Evolutionary conservation across 2,329 filamentous ascomycete species (phyloP).

Genomic region (Westerdykella sp.): DNA sequence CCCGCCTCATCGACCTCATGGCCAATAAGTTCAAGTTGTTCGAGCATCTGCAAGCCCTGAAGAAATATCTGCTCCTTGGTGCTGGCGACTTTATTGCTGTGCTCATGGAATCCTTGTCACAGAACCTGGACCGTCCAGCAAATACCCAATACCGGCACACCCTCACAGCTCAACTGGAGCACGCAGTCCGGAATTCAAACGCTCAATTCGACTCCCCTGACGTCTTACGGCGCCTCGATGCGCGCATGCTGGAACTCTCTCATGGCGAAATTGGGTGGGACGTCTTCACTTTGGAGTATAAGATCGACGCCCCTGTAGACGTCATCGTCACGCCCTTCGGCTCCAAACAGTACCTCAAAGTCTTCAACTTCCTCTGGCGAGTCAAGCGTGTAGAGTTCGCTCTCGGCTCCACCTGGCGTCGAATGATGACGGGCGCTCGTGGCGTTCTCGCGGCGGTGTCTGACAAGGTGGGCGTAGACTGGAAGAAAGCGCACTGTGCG

Average conservation of each 20-base stretch:
- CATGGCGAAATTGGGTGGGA: slow-evolving; percentile 99
- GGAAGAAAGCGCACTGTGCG: slow-evolving; percentile 82
- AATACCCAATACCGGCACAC: slow-evolving; percentile 95
- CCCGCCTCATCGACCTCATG: slow-evolving; percentile 87
- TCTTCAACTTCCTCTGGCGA: slow-evolving; percentile 98
- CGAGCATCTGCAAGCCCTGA: slow-evolving; percentile 83
- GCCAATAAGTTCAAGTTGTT: slow-evolving; percentile 91
- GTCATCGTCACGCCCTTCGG: slow-evolving; percentile 96
- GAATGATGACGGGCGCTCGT: slow-evolving; percentile 89
- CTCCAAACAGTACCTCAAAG: slow-evolving; percentile 92
- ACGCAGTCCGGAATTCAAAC: slow-evolving; percentile 94
- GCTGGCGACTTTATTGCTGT: slow-evolving; percentile 96
- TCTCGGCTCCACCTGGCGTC: slow-evolving; percentile 82
- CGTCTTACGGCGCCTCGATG: slow-evolving; percentile 83
- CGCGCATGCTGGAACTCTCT: slow-evolving; percentile 94
- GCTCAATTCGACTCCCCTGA: slow-evolving; percentile 92
- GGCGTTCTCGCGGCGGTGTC: slow-evolving; percentile 79
- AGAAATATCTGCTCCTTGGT: slow-evolving; percentile 88
- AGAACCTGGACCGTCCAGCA: slow-evolving; percentile 90
- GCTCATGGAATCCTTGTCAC: slow-evolving; percentile 91
- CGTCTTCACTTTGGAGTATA: slow-evolving; percentile 97
- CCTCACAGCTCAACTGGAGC: slow-evolving; percentile 92
- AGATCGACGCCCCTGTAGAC: slow-evolving; percentile 92
- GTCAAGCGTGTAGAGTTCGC: slow-evolving; percentile 97
- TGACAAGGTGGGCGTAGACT: slow-evolving; percentile 66